These are phyloP conservation scores for Amanita rubescens DNA, from an alignment of 768 basidiomycete species.

Conservation along the genomic window DNA sequence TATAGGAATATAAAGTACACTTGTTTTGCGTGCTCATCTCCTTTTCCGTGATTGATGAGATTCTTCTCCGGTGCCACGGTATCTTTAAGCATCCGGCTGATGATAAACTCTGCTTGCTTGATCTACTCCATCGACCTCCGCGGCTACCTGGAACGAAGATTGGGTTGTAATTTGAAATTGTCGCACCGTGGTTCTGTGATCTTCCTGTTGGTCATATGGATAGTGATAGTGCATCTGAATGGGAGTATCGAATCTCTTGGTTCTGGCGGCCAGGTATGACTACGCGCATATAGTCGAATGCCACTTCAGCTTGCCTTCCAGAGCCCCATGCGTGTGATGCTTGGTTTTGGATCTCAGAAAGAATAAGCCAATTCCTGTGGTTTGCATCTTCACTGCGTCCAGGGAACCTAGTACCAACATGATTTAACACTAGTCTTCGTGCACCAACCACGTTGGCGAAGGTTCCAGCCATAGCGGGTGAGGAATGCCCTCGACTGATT, in stretches of 20 bases:
- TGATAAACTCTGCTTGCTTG: not conserved
- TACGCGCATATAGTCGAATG: slow-evolving; percentile 51
- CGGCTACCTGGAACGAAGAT: no score
- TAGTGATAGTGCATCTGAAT: not conserved
- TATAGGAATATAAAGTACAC: not conserved
- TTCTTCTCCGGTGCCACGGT: no score
- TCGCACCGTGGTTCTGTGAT: not conserved
- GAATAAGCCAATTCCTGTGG: slow-evolving; percentile 24
- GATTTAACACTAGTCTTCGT: slow-evolving; percentile 62
- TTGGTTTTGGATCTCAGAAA: slow-evolving; percentile 54
- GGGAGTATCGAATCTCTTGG: slow-evolving; percentile 7
- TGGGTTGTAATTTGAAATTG: not conserved
- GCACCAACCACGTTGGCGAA: slow-evolving; percentile 63
- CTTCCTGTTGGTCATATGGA: not conserved
- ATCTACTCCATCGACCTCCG: not conserved
- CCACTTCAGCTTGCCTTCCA: slow-evolving; percentile 38
- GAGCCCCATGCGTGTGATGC: slow-evolving; percentile 54
- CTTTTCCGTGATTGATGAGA: slow-evolving; percentile 1
- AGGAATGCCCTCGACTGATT: slow-evolving; percentile 68
- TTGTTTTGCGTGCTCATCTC: not conserved
- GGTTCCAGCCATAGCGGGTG: slow-evolving; percentile 67
- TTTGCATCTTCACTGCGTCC: not conserved
- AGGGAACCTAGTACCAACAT: slow-evolving; percentile 59
- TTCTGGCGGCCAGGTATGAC: slow-evolving; percentile 22
- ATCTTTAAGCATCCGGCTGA: no score